A percentile compares a stretch with the other conserved stretches of the same genome.
These are phyloP conservation scores for Solanum sitiens DNA, from an alignment of 257 asterid genomes.

Conservation along the genomic window DNA sequence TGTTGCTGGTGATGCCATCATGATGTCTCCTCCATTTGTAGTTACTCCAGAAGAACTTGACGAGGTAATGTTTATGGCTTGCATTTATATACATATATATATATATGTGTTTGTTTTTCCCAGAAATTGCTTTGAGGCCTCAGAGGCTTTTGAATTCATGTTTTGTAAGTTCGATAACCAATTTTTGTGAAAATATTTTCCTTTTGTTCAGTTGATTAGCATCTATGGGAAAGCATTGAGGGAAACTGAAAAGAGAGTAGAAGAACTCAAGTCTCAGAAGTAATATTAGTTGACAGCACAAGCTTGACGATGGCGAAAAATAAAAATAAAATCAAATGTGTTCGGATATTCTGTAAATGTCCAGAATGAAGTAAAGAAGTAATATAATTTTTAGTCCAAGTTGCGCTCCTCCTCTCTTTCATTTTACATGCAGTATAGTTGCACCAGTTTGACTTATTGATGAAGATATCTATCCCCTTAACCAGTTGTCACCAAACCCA, in stretches of 20 bases:
- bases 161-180: neutral
- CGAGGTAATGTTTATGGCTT: constrained; percentile 24
- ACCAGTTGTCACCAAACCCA: neutral
- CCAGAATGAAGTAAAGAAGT: neutral
- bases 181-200: neutral
- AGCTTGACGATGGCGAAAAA: neutral
- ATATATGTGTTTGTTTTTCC: neutral
- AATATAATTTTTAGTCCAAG: neutral
- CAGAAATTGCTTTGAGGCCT: neutral
- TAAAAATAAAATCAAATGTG: neutral
- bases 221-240: constrained; percentile 75
- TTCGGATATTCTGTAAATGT: neutral
- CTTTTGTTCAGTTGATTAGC: constrained; percentile 42
- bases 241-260: constrained; percentile 72
- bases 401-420: neutral
- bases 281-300: neutral
- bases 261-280: constrained; percentile 61
- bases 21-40: constrained; percentile 96
- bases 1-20: constrained; percentile 60
- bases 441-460: neutral
- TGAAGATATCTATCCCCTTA: neutral
- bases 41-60: constrained; percentile 59
- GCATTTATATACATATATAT: neutral
- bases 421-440: neutral
- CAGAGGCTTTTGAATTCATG: neutral